A percentile compares a stretch with the other conserved stretches of the same genome.
These are phyloP conservation scores for Claviceps humidiphila DNA, from an alignment of 2,329 filamentous ascomycete genomes.

Conservation along the genomic window DNA sequence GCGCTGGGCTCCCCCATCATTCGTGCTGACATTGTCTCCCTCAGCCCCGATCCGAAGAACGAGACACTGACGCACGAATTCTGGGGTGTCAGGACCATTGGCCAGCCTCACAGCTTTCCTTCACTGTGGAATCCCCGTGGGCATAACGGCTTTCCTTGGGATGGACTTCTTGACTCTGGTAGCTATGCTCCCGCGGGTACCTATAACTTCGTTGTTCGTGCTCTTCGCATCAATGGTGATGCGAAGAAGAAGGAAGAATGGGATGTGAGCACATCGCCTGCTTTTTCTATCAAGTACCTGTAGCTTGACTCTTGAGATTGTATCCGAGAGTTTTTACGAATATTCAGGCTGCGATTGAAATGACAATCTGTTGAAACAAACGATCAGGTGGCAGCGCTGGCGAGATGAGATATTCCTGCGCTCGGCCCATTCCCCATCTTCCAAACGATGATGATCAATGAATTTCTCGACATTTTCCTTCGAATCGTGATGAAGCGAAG, in stretches of 20 bases:
- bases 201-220: slow-evolving; percentile 36
- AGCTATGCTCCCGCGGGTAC: slow-evolving; percentile 32
- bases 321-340: too few species aligned
- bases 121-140: slow-evolving; percentile 16
- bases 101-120: slow-evolving; percentile 29
- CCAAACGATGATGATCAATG: too few species aligned
- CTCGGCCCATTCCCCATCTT: too few species aligned
- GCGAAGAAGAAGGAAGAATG: slow-evolving; percentile 29
- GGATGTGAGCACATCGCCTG: slow-evolving; percentile 27
- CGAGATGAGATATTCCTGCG: too few species aligned
- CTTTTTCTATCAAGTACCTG: slow-evolving; percentile 17
- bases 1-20: slow-evolving; percentile 32
- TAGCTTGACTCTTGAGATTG: background rate
- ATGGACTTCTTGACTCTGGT: slow-evolving; percentile 33
- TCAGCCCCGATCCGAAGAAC: slow-evolving; percentile 13
- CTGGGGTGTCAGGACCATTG: slow-evolving; percentile 27
- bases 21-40: slow-evolving; percentile 31
- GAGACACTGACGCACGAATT: slow-evolving; percentile 14
- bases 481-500: too few species aligned
- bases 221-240: slow-evolving; percentile 39
- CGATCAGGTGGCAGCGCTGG: too few species aligned
- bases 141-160: slow-evolving; percentile 21
- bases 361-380: too few species aligned
- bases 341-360: too few species aligned
- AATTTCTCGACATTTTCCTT: too few species aligned